phyloP scores from a whole-genome alignment of 495 filamentous ascomycete species.

The Lophium mytilinum region DNA sequence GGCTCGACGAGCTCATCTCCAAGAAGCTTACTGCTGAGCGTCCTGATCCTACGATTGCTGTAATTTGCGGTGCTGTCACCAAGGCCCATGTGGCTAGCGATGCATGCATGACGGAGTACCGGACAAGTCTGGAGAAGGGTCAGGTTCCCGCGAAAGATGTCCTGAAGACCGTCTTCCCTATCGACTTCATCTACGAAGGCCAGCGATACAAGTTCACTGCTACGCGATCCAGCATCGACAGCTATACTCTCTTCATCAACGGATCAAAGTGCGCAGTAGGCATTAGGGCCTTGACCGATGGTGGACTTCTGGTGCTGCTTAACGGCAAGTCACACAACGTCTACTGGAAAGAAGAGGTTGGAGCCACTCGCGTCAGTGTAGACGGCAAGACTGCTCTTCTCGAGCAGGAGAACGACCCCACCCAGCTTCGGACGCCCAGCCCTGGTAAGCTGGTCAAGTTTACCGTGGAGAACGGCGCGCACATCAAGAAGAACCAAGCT shows the following conservation, averaged over 20 bases:
- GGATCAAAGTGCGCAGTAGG: slow-evolving; percentile 94
- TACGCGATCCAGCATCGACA: slow-evolving; percentile 84
- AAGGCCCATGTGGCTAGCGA: slow-evolving; percentile 94
- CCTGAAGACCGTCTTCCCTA: slow-evolving; percentile 92
- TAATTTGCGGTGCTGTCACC: slow-evolving; percentile 88
- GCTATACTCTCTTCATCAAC: slow-evolving; percentile 98
- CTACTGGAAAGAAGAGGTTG: slow-evolving; percentile 99
- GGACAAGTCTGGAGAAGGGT: slow-evolving; percentile 84
- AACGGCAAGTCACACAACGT: slow-evolving; percentile 91
- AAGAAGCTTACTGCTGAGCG: slow-evolving; percentile 96
- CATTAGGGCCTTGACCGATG: slow-evolving; percentile 85
- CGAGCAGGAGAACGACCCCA: slow-evolving; percentile 98
- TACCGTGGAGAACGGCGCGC: slow-evolving; percentile 91
- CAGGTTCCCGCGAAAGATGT: slow-evolving; percentile 95
- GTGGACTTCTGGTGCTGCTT: slow-evolving; percentile 86
- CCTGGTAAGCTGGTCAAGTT: slow-evolving; percentile 99
- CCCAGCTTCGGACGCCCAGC: slow-evolving; percentile 87
- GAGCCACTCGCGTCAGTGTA: slow-evolving; percentile 88
- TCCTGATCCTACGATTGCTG: slow-evolving; percentile 81
- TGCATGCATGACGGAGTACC: slow-evolving; percentile 76
- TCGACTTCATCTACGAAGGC: slow-evolving; percentile 99
- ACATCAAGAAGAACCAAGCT: slow-evolving; percentile 84
- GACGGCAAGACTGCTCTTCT: slow-evolving; percentile 96
- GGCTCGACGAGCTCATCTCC: slow-evolving; percentile 96
- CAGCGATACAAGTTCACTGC: slow-evolving; percentile 96